These are phyloP conservation scores for Phaeosphaeriaceae sp. DNA, from an alignment of 2,329 filamentous ascomycete genomes.

Conservation along the genomic window DNA sequence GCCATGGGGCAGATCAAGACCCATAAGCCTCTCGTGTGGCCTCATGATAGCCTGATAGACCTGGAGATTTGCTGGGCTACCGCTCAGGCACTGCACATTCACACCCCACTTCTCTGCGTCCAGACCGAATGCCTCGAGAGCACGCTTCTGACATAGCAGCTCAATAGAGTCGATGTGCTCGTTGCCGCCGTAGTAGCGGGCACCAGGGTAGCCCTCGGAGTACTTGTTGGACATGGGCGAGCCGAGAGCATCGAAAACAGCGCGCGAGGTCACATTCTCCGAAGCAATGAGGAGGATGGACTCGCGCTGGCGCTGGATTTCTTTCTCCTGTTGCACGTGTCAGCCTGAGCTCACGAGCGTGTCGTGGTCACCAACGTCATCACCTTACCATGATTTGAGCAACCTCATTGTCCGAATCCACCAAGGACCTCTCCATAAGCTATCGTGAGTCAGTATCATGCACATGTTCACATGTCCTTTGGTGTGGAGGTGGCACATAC, in stretches of 20 bases:
- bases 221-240: slow-evolving; percentile 81
- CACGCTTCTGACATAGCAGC: slow-evolving; percentile 86
- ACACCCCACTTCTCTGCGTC: slow-evolving; percentile 91
- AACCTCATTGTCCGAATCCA: slow-evolving; percentile 92
- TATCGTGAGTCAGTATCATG: slow-evolving; percentile 55
- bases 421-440: slow-evolving; percentile 95
- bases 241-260: slow-evolving; percentile 58
- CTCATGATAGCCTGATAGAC: slow-evolving; percentile 98
- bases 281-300: slow-evolving; percentile 73
- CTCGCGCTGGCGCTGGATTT: slow-evolving; percentile 96
- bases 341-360: slow-evolving; percentile 8
- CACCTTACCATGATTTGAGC: slow-evolving; percentile 90
- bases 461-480: slow-evolving; percentile 17
- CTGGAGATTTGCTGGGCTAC: slow-evolving; percentile 95
- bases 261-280: slow-evolving; percentile 49
- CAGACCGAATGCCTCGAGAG: slow-evolving; percentile 84
- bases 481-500: slow-evolving; percentile 55
- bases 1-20: slow-evolving; percentile 90
- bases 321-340: slow-evolving; percentile 69
- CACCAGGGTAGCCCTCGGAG: slow-evolving; percentile 96
- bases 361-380: too few relatives aligned
- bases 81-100: slow-evolving; percentile 86
- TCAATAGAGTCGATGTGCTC: slow-evolving; percentile 94
- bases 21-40: slow-evolving; percentile 95
- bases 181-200: slow-evolving; percentile 95